Conservation (phyloP, 2,329 filamentous ascomycete genomes). For the Chaetomium olivaceum region DNA sequence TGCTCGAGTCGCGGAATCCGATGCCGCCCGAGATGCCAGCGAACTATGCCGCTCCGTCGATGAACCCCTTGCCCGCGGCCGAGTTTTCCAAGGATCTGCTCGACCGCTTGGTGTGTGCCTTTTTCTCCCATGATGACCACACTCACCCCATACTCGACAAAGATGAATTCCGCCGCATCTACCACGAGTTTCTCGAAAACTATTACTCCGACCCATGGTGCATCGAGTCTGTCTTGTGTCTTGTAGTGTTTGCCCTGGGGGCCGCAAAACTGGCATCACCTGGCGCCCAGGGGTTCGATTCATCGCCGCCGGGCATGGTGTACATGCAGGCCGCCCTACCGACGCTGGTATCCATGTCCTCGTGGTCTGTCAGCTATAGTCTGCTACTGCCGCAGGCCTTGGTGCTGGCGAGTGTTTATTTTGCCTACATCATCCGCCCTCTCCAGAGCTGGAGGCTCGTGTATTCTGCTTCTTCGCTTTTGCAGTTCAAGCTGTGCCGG, state of each 20-base stretch:
- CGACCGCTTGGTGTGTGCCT: slow-evolving; percentile 6
- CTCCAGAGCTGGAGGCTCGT: slow-evolving; percentile 14
- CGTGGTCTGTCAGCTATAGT: slow-evolving; percentile 14
- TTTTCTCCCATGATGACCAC: slow-evolving; percentile 5
- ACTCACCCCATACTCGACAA: slow-evolving; percentile 14
- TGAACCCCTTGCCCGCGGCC: background rate
- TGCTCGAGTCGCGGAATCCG: slow-evolving; percentile 15
- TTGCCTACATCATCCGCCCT: slow-evolving; percentile 16
- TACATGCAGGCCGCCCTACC: slow-evolving; percentile 16
- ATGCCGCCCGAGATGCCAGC: slow-evolving; percentile 8
- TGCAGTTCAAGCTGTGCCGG: slow-evolving; percentile 18
- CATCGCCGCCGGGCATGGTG: slow-evolving; percentile 1
- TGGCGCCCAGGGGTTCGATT: slow-evolving; percentile 7
- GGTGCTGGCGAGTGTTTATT: slow-evolving; percentile 14
- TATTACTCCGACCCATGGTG: slow-evolving; percentile 13
- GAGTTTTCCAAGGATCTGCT: slow-evolving; percentile 7
- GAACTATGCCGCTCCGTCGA: background rate
- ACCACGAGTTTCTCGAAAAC: slow-evolving; percentile 2
- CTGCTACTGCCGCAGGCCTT: slow-evolving; percentile 12
- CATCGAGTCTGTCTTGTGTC: slow-evolving; percentile 13
- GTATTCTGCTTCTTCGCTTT: slow-evolving; percentile 14
- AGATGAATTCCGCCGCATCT: slow-evolving; percentile 11
- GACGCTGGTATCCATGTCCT: slow-evolving; percentile 12
- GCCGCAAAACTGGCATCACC: background rate
- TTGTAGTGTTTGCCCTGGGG: slow-evolving; percentile 13